Base-by-base conservation (phyloP, 805 yeast species). In the Ogataea ganodermae region DNA sequence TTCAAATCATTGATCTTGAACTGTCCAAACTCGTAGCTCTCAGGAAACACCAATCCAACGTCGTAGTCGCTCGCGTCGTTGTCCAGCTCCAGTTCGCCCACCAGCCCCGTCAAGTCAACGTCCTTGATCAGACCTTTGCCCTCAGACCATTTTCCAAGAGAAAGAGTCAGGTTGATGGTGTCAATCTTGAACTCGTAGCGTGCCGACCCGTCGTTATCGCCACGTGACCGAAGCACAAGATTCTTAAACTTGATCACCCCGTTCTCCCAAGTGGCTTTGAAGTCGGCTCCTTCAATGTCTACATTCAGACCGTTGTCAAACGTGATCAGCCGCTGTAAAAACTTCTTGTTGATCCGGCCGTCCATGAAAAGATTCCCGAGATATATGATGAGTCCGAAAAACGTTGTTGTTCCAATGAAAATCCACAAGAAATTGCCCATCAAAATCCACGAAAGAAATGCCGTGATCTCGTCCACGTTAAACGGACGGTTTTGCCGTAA, bases 391-490 rank as follows among this genome's bases (percentile, higher is more conserved):
- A 72, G 67, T 30, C 81, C 73, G 7, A 73, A 73, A 57, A 79
- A 79, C 1, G 83, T 79, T 7, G 84, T 79, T 2, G 84, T 79
- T 3, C 84, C 84, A 45, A 79, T 63, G 12, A 78, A 59, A 14
- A 79, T 67, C 82, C 82, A 79, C 30, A 79, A 59, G 17, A 78
- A 63, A 55, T 79, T 75, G 0, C 83, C 84, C 81, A 79, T 76
- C 24, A 79, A 69, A 10, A 78, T 60, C 81, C 81, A 79, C 4
- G 83, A 78, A 8, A 75, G 66, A 55, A 79, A 75, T 1, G 84
- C 83, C 2, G 79, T 74, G 14, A 77, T 60, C 48, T 78, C 82
- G 55, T 78, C 81, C 13, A 72, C 56, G 24, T 78, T 70, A 49
- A 76, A 73, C 9, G 80, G 77, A 31, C 78, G 60, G 53, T 71